Evolutionary conservation across 495 filamentous ascomycete species (phyloP), one percentile per base, ranked within the genome.

Genomic region (Aspergillus funiculosus): DNA sequence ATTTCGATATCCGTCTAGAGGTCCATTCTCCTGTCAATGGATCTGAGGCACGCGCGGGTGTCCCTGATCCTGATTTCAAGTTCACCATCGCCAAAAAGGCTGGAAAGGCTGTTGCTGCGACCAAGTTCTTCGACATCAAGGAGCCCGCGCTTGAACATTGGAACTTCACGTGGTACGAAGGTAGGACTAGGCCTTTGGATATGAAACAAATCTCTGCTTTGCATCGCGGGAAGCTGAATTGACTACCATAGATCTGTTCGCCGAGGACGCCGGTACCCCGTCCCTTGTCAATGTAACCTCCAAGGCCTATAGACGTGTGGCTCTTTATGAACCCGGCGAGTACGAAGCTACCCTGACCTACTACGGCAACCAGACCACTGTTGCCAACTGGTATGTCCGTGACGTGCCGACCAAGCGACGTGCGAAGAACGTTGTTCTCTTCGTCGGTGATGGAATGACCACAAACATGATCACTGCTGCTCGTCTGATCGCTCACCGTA

Each of bases 371-470:
- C 69, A 72, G 50, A 83, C 63, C 42, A 86, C 84, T 7, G 73
- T 69, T 15, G 83, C 83, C 1, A 78, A 72, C 47, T 88, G 84
- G 84, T 57, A 76, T 6, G 84, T 88, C 7, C 76, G 84, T n/a
- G 78, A 82, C 39, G 49, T 87, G 8, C 70, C 72, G 14, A 69
- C 69, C 4, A 68, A 69, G 60, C 79, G 83, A 57, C 82, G 77
- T 64, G 78, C 83, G 2, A 87, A 87, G 78, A 88, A 88, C 53
- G 76, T 87, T 46, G 75, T 88, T 40, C 72, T 88, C 37, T 87
- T 87, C 66, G 80, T 88, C 40, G 84, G 83, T 60, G 82, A 86
- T 47, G 82, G 84, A 41, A 88, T 88, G 84, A 86, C 83, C 3
- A 86, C 82, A 22, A 86, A 86, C 63, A 87, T 87, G 83, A 76